Conservation (phyloP, 345 rosid genomes). For the Trapa incisa region DNA sequence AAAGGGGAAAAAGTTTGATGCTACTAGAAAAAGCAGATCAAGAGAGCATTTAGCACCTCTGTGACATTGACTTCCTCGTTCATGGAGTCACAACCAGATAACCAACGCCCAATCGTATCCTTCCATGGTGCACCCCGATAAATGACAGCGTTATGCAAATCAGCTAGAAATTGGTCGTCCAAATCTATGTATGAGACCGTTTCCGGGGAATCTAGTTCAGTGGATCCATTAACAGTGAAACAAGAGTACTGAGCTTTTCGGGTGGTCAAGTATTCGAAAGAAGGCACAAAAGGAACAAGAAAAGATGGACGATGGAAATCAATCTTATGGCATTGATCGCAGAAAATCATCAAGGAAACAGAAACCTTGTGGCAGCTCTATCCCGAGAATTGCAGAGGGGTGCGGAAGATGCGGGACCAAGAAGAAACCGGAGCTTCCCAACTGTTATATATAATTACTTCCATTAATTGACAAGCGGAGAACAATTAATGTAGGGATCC, state of each 20-base stretch:
- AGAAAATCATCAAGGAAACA: not conserved
- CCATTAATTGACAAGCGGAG: not conserved
- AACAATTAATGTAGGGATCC: not conserved
- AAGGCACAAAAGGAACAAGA: constrained; percentile 54
- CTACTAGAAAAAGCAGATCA: not conserved
- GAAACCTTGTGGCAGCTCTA: not conserved
- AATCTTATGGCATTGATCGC: constrained; percentile 7
- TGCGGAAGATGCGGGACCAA: not conserved
- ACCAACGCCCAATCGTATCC: constrained; percentile 76
- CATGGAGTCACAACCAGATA: constrained; percentile 66
- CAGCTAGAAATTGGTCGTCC: constrained; percentile 56
- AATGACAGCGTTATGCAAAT: constrained; percentile 52
- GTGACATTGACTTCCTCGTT: constrained; percentile 33
- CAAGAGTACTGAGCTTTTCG: constrained; percentile 39
- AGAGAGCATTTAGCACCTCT: constrained; percentile 33
- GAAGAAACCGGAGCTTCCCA: not conserved
- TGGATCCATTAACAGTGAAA: constrained; percentile 31
- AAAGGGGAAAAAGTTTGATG: too few relatives aligned
- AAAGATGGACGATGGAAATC: constrained; percentile 61
- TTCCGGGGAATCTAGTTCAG: constrained; percentile 14
- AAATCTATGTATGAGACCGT: constrained; percentile 26
- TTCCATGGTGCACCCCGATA: constrained; percentile 86
- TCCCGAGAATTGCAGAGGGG: not conserved
- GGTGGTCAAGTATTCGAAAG: constrained; percentile 38
- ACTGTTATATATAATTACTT: not conserved